phyloP scores from a whole-genome alignment of 148 eudicot species.

The Silene uniflora region DNA sequence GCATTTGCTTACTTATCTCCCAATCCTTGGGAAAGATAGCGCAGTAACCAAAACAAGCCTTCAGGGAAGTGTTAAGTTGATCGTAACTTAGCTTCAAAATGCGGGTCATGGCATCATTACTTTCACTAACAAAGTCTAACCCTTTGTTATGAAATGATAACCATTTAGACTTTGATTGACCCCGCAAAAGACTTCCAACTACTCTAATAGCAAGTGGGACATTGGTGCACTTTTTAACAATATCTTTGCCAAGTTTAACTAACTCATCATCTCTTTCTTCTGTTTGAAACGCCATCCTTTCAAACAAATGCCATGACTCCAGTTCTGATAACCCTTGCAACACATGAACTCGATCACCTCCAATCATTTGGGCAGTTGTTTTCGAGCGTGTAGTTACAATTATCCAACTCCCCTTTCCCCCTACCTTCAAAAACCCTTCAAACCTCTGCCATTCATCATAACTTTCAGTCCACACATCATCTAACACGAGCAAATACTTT shows the following conservation, averaged over 20 bases:
- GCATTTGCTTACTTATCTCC: background rate
- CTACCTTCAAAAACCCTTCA: conserved; percentile 9
- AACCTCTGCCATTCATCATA: background rate
- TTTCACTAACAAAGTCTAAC: background rate
- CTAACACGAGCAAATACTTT: background rate
- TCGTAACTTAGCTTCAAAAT: conserved; percentile 8
- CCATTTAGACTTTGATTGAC: conserved; percentile 10
- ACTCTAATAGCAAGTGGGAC: conserved; percentile 25
- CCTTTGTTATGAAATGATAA: background rate
- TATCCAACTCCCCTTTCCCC: conserved; percentile 8
- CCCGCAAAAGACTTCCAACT: conserved; percentile 18
- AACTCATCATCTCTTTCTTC: background rate
- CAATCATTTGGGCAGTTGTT: background rate
- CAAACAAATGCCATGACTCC: conserved; percentile 1
- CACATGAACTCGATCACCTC: background rate
- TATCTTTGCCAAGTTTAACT: conserved; percentile 18
- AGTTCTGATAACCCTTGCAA: background rate
- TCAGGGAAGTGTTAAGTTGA: background rate
- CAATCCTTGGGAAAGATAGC: conserved; percentile 17
- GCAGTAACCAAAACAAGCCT: conserved; percentile 12
- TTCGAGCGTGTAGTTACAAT: conserved; percentile 2
- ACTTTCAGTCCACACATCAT: conserved; percentile 8
- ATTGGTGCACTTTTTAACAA: conserved; percentile 19
- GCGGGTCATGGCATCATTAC: background rate
- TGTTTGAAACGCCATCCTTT: background rate